Conservation (phyloP, 768 basidiomycete species). For the Lactarius hatsudake region DNA sequence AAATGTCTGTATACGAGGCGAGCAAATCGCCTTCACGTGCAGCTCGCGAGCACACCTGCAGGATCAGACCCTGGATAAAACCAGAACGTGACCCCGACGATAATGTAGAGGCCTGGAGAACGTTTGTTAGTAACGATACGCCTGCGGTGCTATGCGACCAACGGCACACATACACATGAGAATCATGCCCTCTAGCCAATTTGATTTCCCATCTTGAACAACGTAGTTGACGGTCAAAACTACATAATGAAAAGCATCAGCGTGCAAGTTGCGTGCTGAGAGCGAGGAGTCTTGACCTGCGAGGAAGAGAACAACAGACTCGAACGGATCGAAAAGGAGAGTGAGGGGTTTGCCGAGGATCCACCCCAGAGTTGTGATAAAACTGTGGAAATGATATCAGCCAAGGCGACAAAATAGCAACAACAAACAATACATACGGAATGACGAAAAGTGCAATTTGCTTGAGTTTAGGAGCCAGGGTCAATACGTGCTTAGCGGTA, state of each 20-base stretch:
- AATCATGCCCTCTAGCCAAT: conserved; percentile 79
- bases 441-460: conserved; percentile 86
- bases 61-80: conserved; percentile 43
- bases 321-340: conserved; percentile 86
- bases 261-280: neutral
- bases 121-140: conserved; percentile 11
- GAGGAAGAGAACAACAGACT: conserved; percentile 64
- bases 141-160: neutral
- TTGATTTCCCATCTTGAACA: conserved; percentile 76
- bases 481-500: neutral
- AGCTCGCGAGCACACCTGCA: conserved; percentile 16
- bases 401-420: neutral
- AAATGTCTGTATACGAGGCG: neutral
- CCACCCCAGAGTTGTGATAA: conserved; percentile 79
- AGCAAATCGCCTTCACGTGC: neutral
- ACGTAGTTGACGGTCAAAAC: conserved; percentile 85
- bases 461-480: conserved; percentile 36
- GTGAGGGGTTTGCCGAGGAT: conserved; percentile 74
- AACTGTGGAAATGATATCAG: conserved; percentile 39
- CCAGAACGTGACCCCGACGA: conserved; percentile 70
- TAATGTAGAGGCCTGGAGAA: conserved; percentile 61
- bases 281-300: conserved; percentile 34
- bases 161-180: conserved; percentile 54
- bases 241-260: conserved; percentile 29
- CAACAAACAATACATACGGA: conserved; percentile 53